These are phyloP conservation scores for Microcera coccophila DNA, from an alignment of 2,329 filamentous ascomycete species.

Conservation along the genomic window DNA sequence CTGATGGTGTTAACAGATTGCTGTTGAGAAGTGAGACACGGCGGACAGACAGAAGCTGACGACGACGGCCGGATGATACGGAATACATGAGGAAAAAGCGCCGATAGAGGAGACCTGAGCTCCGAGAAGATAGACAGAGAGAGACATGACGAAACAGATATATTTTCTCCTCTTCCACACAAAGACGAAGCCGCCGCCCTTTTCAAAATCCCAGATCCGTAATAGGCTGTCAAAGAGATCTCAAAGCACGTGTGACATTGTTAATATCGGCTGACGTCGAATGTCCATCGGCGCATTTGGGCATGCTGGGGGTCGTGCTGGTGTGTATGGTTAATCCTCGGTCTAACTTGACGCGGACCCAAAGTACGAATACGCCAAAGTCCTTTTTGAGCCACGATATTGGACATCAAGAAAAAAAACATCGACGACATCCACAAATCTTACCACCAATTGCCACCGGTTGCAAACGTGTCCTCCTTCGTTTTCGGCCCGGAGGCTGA, in stretches of 20 bases:
- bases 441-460: background rate
- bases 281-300: slow-evolving; percentile 17
- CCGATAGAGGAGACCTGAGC: no score
- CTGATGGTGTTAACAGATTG: no score
- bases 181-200: no score
- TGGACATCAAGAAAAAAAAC: background rate
- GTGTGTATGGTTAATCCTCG: slow-evolving; percentile 20
- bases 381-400: background rate
- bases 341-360: slow-evolving; percentile 4
- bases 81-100: no score
- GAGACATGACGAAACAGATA: no score
- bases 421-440: background rate
- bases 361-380: background rate
- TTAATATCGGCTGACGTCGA: slow-evolving; percentile 25
- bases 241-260: slow-evolving; percentile 8
- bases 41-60: background rate
- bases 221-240: slow-evolving; percentile 7
- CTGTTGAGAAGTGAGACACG: no score
- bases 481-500: no score
- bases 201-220: no score
- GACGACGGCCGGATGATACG: background rate
- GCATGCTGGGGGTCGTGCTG: background rate
- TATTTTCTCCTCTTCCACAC: no score
- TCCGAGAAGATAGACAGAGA: no score
- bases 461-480: no score